Evolutionary conservation across 352 stramenopile species (phyloP), one percentile per base, ranked within the genome.

Genomic region (Plasmopara halstedii): DNA sequence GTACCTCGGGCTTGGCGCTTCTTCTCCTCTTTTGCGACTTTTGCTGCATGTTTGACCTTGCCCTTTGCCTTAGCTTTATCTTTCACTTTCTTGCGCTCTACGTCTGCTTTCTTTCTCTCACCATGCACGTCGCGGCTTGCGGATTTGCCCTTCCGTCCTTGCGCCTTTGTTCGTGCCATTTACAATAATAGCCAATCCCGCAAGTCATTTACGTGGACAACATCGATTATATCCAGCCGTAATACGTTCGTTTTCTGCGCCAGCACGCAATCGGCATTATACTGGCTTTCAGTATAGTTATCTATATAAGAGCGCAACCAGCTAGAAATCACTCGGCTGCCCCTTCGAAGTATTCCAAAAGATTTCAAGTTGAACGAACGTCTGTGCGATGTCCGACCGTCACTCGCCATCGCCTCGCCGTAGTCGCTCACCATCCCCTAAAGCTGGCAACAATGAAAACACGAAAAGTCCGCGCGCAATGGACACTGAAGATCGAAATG

Each of bases 61-160:
- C 64, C 62, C 38, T 80, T 81, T 42, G 64, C 65, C 46, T 84
- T 87, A 33, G 76, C 58, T 62, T 84, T 81, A 18, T 42, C 39
- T 40, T 84, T 87, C 21, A 46, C 45, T 42, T 66, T 81, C 54
- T 67, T 80, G 20, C 64, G 72, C 32, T 71, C 64, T 3, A 52
- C 54, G 17, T 42, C 45, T 33, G 46, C 27, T 44, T 57, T 66
- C 62, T 62, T 65, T 5, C 43, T 50, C 27, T 67, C 46, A 2
- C 35, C 56, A 32, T 67, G 56, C 38, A 67, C 64, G 23, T 81
- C 64, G 7, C 59, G 64, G 17, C 35, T 39, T 5, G 38, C 39
- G 38, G 31, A 66, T 43, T 68, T 67, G 26, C 21, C 37, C 50
- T 72, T 73, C 23, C 61, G 62, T 13, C 46, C 48, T 11, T 54